These are phyloP conservation scores for Phialophora expanda DNA, from an alignment of 2,329 filamentous ascomycete species.

Conservation along the genomic window DNA sequence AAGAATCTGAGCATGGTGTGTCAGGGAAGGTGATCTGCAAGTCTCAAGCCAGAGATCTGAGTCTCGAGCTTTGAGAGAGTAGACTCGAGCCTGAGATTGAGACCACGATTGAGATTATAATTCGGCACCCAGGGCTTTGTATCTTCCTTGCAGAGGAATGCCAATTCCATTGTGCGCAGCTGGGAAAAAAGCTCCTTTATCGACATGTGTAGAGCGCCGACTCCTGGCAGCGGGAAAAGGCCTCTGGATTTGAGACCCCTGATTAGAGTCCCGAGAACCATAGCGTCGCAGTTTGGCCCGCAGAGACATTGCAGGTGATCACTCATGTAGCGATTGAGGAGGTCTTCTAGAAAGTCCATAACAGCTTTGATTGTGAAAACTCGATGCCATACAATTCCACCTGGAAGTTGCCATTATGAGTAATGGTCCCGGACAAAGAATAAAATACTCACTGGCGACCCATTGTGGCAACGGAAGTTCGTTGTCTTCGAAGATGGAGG, in stretches of 20 bases:
- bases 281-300: neutral
- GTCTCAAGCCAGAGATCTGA: neutral
- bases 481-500: neutral
- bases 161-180: neutral
- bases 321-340: neutral
- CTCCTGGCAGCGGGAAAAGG: slow-evolving; percentile 2
- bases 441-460: slow-evolving; percentile 1
- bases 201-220: neutral
- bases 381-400: neutral
- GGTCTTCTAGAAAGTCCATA: neutral
- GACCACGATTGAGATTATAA: too few relatives aligned
- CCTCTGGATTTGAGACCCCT: neutral
- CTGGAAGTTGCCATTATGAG: neutral
- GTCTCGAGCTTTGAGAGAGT: neutral
- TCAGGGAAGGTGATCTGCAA: neutral
- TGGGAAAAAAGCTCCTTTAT: neutral
- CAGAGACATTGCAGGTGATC: neutral
- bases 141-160: neutral
- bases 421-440: neutral
- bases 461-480: neutral
- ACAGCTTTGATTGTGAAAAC: neutral
- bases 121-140: neutral
- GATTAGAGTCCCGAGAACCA: slow-evolving; percentile 2
- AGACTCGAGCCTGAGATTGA: neutral
- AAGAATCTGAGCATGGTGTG: neutral